These are phyloP conservation scores for Pittosporum tobira DNA, from an alignment of 129 eudicot species.

Conservation along the genomic window DNA sequence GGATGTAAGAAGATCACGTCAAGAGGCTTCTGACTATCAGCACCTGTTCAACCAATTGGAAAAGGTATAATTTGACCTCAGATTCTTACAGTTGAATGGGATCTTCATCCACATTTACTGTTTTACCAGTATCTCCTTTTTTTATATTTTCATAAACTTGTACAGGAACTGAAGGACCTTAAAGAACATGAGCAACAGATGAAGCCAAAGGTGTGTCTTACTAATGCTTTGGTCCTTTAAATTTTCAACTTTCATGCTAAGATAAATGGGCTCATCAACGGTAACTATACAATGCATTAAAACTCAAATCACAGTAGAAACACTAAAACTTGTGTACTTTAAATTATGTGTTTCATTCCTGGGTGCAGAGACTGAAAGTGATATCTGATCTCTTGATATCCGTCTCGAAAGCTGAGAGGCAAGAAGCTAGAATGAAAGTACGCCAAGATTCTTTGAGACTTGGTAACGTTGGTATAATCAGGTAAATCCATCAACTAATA, in stretches of 20 bases:
- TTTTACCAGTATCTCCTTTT: constrained; percentile 4
- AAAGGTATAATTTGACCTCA: constrained; percentile 40
- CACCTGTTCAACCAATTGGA: constrained; percentile 45
- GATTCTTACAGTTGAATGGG: constrained; percentile 16
- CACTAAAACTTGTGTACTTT: too few relatives aligned
- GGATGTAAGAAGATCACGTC: constrained; percentile 46
- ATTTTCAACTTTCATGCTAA: constrained; percentile 6
- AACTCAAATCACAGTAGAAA: too few relatives aligned
- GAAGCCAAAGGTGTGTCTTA: constrained; percentile 70
- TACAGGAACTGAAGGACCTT: constrained; percentile 87
- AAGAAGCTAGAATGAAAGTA: constrained; percentile 93
- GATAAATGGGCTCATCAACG: background rate
- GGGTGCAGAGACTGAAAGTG: constrained; percentile 78
- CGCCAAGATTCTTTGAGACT: constrained; percentile 91
- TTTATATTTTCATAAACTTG: constrained; percentile 10
- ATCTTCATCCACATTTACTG: background rate
- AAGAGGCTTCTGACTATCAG: constrained; percentile 54
- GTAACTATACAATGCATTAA: background rate
- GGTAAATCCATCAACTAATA: constrained; percentile 36
- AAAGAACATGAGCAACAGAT: constrained; percentile 67
- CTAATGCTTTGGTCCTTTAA: background rate
- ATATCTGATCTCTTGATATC: constrained; percentile 86
- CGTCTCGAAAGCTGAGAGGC: constrained; percentile 97
- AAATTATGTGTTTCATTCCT: background rate
- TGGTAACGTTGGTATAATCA: constrained; percentile 89